phyloP scores from a whole-genome alignment of 345 rosid species.

The Balakata baccata region DNA sequence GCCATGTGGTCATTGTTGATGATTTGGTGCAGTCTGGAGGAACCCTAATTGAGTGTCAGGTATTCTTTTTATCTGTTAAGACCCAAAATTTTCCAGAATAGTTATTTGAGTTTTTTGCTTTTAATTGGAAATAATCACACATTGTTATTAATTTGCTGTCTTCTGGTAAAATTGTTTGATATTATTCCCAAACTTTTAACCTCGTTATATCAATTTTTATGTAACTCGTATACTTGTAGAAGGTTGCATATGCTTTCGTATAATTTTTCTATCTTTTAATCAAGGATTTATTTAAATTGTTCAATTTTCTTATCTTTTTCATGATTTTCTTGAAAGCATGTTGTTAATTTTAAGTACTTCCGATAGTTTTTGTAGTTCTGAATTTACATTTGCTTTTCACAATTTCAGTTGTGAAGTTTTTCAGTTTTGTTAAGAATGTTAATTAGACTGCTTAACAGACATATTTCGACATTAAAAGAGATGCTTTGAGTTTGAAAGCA shows the following conservation, averaged over 20 bases:
- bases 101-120: neutral
- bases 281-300: too few relatives aligned
- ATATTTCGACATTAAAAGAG: neutral
- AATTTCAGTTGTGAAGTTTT: neutral
- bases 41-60: conserved; percentile 98
- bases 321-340: too few relatives aligned
- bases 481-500: neutral
- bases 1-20: conserved; percentile 92
- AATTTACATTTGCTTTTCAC: neutral
- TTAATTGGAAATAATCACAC: neutral
- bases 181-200: too few relatives aligned
- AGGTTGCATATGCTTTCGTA: neutral
- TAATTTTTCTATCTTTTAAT: too few relatives aligned
- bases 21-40: conserved; percentile 98
- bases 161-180: neutral
- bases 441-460: neutral
- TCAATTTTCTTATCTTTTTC: too few relatives aligned
- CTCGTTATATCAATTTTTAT: too few relatives aligned
- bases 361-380: neutral
- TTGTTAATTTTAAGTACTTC: neutral
- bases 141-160: neutral
- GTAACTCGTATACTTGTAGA: neutral
- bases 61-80: conserved; percentile 18
- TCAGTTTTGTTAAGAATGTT: neutral
- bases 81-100: neutral